These are phyloP conservation scores for Cylindricascospora bacillispora DNA, from an alignment of 1,139 yeast genomes.

Conservation along the genomic window DNA sequence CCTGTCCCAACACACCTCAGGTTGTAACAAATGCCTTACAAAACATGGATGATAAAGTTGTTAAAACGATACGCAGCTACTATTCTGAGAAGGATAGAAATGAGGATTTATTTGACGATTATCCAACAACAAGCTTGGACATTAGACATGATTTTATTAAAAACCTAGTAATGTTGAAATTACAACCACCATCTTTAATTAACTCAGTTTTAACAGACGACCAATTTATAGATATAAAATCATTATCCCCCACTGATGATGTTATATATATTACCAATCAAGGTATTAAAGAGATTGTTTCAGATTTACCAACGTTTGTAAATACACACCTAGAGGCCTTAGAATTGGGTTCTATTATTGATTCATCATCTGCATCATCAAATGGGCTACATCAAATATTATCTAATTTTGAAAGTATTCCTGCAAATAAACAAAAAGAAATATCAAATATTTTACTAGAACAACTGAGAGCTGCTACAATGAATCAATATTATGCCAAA, in stretches of 20 bases:
- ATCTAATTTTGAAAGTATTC: constrained; percentile 28
- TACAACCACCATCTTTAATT: constrained; percentile 32
- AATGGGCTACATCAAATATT: constrained; percentile 32
- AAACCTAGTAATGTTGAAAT: constrained; percentile 35
- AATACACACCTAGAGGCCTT: constrained; percentile 36
- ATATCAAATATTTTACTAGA: constrained; percentile 28
- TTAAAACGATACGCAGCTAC: constrained; percentile 23
- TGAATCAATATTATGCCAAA: constrained; percentile 19
- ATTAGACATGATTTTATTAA: constrained; percentile 46
- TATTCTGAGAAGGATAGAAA: constrained; percentile 23
- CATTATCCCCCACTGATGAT: constrained; percentile 22
- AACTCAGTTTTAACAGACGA: constrained; percentile 36
- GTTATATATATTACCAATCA: constrained; percentile 17
- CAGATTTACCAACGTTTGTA: constrained; percentile 19
- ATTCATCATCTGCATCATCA: constrained; percentile 6
- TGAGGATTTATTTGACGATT: constrained; percentile 30
- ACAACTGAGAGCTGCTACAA: constrained; percentile 31
- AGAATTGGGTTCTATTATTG: constrained; percentile 44
- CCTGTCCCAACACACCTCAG: constrained; percentile 16
- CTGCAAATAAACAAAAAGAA: constrained; percentile 32
- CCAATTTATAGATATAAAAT: constrained; percentile 26
- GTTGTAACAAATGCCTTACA: constrained; percentile 18
- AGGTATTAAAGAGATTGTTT: constrained; percentile 20
- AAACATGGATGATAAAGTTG: constrained; percentile 23
- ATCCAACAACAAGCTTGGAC: constrained; percentile 36